Base-by-base conservation (phyloP, 768 basidiomycete genomes). In the Kwoniella shandongensis region DNA sequence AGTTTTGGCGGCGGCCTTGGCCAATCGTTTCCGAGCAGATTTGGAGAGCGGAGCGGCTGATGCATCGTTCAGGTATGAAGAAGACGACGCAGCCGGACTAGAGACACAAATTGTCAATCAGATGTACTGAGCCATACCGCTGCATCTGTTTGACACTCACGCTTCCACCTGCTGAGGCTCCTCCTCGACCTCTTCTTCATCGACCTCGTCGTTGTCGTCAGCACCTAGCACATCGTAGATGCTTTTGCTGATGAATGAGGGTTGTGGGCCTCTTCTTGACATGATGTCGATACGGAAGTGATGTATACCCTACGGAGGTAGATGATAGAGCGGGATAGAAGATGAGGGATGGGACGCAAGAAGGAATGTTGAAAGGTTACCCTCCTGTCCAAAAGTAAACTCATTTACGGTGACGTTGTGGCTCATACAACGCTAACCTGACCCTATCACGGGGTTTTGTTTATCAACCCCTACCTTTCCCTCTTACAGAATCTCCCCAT, bases 181-280 rank as follows among this genome's bases (percentile, higher is more conserved):
- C n/a, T 65, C 60, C 41, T 64, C 63, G 15, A 60, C 63, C 25
- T 62, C 63, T 42, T 63, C 61, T 20, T 64, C 62, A 25, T 61
- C 62, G 25, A 60, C 62, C 30, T 61, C 49, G 10, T 61, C 56
- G 11, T 52, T 54, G 5, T 36, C 61, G 30, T 66, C 65, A 20
- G 42, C 54, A 8, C 51, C 62, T 18, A 70, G 57, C 22, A 63
- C 45, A 32, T 65, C 68, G 46, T 59, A 70, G 35, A 62, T 65
- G 1, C 63, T 54, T 36, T 57, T 65, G 22, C 60, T 66, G 25
- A 56, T 57, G 25, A 69, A 62, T 22, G 41, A 27, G 2, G 40
- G 22, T n/a, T 46, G 45, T 5, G 57, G 56, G 11, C 44, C 45
- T 57, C 40, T 54, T 44, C 59, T 20, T 8, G 65, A 66, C 61